phyloP scores from a whole-genome alignment of 1,284 basidiomycete genomes.

The Agroathelia rolfsii region DNA sequence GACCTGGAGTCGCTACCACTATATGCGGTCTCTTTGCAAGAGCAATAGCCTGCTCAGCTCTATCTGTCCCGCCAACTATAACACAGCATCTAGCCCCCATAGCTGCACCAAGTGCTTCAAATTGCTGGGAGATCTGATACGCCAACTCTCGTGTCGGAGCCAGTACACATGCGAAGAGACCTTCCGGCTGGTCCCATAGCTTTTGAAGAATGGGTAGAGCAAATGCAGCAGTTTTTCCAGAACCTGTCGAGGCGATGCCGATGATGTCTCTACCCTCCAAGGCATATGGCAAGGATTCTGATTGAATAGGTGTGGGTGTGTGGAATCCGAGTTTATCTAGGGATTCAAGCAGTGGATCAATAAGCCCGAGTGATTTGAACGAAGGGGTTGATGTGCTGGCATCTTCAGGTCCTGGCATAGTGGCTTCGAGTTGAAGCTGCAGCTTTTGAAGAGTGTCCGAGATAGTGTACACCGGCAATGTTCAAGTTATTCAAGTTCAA shows the following conservation, averaged over 20 bases:
- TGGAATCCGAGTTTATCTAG: conserved; percentile 80
- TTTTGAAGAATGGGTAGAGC: conserved; percentile 94
- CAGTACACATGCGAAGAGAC: conserved; percentile 62
- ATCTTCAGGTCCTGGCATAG: conserved; percentile 49
- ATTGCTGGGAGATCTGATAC: conserved; percentile 69
- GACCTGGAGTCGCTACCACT: conserved; percentile 68
- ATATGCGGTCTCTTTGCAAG: conserved; percentile 66
- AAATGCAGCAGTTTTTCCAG: conserved; percentile 97
- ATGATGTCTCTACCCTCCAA: conserved; percentile 92
- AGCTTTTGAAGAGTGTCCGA: too few species aligned
- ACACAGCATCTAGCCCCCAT: conserved; percentile 62
- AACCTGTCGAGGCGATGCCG: conserved; percentile 94
- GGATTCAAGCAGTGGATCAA: conserved; percentile 82
- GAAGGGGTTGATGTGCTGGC: conserved; percentile 47
- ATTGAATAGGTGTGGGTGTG: conserved; percentile 88
- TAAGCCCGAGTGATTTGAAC: conserved; percentile 78
- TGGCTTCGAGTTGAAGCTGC: neutral
- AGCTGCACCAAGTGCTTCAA: conserved; percentile 59
- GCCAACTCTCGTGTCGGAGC: conserved; percentile 72
- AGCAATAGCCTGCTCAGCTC: conserved; percentile 63
- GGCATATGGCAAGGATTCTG: conserved; percentile 83
- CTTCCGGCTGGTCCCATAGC: conserved; percentile 89
- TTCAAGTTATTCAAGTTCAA: too few species aligned
- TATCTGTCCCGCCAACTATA: conserved; percentile 70
- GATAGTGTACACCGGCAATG: too few species aligned